phyloP scores from a whole-genome alignment of 108 stramenopile species.

The Nitzschia palea region DNA sequence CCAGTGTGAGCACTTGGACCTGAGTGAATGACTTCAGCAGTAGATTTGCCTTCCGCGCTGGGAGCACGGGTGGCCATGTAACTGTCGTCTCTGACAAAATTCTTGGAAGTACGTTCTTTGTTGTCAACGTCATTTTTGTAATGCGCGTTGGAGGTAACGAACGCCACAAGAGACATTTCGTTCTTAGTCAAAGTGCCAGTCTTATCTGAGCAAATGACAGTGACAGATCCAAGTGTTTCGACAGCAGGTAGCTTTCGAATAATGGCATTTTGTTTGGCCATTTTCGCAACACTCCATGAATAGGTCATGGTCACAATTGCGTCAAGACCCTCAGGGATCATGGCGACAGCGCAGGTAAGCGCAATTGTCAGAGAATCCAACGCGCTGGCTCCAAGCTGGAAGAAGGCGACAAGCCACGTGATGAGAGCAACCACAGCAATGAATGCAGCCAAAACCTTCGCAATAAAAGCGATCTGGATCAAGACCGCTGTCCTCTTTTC shows the following conservation, averaged over 20 bases:
- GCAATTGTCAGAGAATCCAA: slow-evolving; percentile 72
- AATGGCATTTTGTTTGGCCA: slow-evolving; percentile 88
- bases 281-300: slow-evolving; percentile 87
- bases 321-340: slow-evolving; percentile 97
- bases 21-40: slow-evolving; percentile 67
- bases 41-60: slow-evolving; percentile 78
- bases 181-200: slow-evolving; percentile 97
- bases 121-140: slow-evolving; percentile 74
- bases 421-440: slow-evolving; percentile 75
- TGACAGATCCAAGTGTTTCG: slow-evolving; percentile 95
- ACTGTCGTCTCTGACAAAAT: slow-evolving; percentile 69
- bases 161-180: slow-evolving; percentile 84
- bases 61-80: slow-evolving; percentile 62
- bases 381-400: slow-evolving; percentile 34
- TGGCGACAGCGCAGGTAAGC: slow-evolving; percentile 90
- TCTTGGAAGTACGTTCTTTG: slow-evolving; percentile 44
- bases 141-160: slow-evolving; percentile 76
- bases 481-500: slow-evolving; percentile 92
- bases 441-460: slow-evolving; percentile 75
- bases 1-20: slow-evolving; percentile 2
- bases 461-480: slow-evolving; percentile 89
- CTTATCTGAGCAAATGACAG: slow-evolving; percentile 98
- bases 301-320: slow-evolving; percentile 93
- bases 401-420: slow-evolving; percentile 83
- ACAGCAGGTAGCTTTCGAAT: slow-evolving; percentile 92